Base-by-base conservation (phyloP, 345 rosid genomes). In the Sisymbrium altissimum region DNA sequence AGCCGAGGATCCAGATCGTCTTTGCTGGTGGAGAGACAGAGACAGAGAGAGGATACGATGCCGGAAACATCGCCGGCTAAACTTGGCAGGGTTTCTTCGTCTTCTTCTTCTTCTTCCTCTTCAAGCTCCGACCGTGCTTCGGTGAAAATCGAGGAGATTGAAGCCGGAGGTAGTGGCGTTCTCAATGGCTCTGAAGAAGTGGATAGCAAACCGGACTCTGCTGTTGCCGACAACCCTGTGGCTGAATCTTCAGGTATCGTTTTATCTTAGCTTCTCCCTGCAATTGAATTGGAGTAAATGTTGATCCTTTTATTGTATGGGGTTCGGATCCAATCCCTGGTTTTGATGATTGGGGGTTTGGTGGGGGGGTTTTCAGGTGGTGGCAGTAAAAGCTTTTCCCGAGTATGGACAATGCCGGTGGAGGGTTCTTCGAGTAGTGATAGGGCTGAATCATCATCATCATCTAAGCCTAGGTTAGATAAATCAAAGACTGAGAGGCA, bases 401-500 rank as follows among this genome's bases (percentile, higher is more conserved):
- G 83, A 71, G 66, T 76, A 69, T 81, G 75, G 77, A 74, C 80
- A 46, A 55, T 79, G 72, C 82, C 72, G 0, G 15, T 60, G 60
- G 88, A 79, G 29, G 36, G 62, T 44, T 78, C 83, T 23, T 77
- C 81, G 11, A 71, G 73, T n/a, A 78, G 81, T 64, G 56, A 40
- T 55, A 80, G 64, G 39, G 74, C 40, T 43, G 80, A 79, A 66
- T 53, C 73, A 13, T 88, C 86, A n/a, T 88, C 86, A 32, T 56
- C 84, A 58, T 52, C 80, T 58, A 80, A 72, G 46, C 84, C 72
- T 75, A 87, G 80, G 81, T 73, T 95, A 72, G 89, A 77, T 68
- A 91, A 84, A 80, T 86, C 96, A 25, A 95, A 87, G 86, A 87
- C 91, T 14, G 96, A 88, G 82, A 81, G 78, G 70, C 87, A 66